phyloP scores from a whole-genome alignment of 495 filamentous ascomycete genomes.

The Tetracladium setigerum region DNA sequence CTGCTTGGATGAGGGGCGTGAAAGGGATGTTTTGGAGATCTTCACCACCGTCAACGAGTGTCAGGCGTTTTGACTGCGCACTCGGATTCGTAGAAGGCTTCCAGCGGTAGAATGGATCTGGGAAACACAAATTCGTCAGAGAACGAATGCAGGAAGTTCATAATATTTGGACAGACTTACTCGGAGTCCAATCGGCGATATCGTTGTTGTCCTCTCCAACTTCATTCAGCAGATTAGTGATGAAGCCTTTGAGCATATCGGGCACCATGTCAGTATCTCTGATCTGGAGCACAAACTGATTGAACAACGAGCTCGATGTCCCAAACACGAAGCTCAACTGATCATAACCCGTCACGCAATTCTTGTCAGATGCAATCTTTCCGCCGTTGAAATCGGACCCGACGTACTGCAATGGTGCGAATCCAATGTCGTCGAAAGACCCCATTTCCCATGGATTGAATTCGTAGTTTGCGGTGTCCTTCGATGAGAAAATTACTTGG shows the following conservation, averaged over 20 bases:
- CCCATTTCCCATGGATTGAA: conserved; percentile 86
- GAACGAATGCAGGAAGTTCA: too few species aligned
- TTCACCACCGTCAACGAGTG: conserved; percentile 80
- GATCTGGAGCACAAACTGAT: conserved; percentile 56
- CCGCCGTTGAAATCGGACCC: conserved; percentile 71
- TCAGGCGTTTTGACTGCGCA: conserved; percentile 45
- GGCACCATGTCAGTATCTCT: conserved; percentile 37
- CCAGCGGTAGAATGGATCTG: conserved; percentile 74
- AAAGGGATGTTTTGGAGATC: conserved; percentile 83
- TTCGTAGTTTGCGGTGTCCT: conserved; percentile 76
- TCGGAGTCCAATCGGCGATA: conserved; percentile 72
- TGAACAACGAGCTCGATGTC: conserved; percentile 81
- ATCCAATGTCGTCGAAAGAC: conserved; percentile 69
- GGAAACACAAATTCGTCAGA: too few species aligned
- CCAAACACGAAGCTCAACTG: conserved; percentile 79
- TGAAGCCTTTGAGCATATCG: conserved; percentile 40
- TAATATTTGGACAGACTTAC: too few species aligned
- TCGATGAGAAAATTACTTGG: conserved; percentile 49
- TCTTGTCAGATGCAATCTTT: conserved; percentile 28
- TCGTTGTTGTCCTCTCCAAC: conserved; percentile 56
- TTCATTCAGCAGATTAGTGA: conserved; percentile 41
- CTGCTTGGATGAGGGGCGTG: conserved; percentile 71
- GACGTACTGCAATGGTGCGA: conserved; percentile 62
- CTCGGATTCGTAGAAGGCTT: conserved; percentile 53
- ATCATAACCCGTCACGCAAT: conserved; percentile 73